phyloP scores from a whole-genome alignment of 2,329 filamentous ascomycete species.

The Apiospora rasikravindrae region DNA sequence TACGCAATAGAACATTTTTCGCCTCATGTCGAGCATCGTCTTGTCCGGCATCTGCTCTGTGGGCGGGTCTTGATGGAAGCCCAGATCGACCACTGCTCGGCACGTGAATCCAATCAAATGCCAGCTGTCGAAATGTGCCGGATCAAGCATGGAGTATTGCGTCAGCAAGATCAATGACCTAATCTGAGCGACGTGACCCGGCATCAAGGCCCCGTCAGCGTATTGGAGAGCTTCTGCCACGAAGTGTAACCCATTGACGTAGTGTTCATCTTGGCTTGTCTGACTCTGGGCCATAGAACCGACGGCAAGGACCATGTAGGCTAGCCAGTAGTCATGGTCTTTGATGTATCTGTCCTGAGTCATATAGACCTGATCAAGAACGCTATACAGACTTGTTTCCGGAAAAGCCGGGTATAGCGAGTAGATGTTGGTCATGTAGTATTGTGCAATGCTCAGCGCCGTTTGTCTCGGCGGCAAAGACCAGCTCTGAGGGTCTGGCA shows the following conservation, averaged over 20 bases:
- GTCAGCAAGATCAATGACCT: slow-evolving; percentile 86
- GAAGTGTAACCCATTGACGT: slow-evolving; percentile 60
- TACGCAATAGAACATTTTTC: slow-evolving; percentile 87
- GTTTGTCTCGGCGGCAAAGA: slow-evolving; percentile 74
- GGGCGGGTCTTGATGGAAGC: slow-evolving; percentile 90
- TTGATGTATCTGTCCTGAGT: slow-evolving; percentile 66
- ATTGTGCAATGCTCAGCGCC: slow-evolving; percentile 73
- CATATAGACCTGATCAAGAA: slow-evolving; percentile 82
- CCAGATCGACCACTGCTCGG: slow-evolving; percentile 85
- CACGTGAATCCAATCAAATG: slow-evolving; percentile 90
- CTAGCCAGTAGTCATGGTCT: slow-evolving; percentile 80
- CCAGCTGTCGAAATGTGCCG: slow-evolving; percentile 92
- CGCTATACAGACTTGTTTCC: slow-evolving; percentile 77
- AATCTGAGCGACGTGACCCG: slow-evolving; percentile 83
- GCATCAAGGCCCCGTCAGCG: slow-evolving; percentile 82
- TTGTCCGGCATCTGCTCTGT: slow-evolving; percentile 71
- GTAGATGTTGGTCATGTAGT: slow-evolving; percentile 85
- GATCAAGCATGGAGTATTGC: slow-evolving; percentile 88
- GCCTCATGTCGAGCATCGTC: slow-evolving; percentile 74
- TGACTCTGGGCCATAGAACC: slow-evolving; percentile 76
- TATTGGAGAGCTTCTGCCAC: slow-evolving; percentile 72
- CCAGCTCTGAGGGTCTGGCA: slow-evolving; percentile 66
- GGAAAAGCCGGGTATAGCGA: slow-evolving; percentile 82
- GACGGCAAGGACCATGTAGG: slow-evolving; percentile 90
- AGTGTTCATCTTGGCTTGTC: slow-evolving; percentile 68